Percentiles rank a stretch among this genome's conserved stretches.
These are phyloP conservation scores for Tubosaeta sp. DNA, from an alignment of 768 basidiomycete species.

Conservation along the genomic window DNA sequence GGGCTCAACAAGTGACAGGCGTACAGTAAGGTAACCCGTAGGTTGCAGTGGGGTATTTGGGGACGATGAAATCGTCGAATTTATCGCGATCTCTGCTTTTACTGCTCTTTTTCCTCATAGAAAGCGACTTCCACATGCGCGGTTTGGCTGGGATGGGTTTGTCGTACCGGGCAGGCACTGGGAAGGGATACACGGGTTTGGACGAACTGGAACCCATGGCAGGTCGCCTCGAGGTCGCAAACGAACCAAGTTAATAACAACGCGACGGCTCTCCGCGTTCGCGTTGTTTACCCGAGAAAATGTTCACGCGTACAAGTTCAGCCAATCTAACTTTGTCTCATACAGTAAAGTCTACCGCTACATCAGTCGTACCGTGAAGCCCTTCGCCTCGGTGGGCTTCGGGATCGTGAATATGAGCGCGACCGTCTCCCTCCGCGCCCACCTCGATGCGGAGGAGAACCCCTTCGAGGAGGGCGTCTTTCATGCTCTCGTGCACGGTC, in stretches of 20 bases:
- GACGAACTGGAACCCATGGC: conserved; percentile 26
- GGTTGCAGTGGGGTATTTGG: conserved; percentile 12
- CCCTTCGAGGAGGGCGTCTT: conserved; percentile 47
- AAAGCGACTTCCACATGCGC: conserved; percentile 18
- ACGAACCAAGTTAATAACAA: background rate
- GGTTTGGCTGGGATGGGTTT: conserved; percentile 2
- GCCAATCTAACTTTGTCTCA: background rate
- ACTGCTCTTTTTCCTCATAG: conserved; percentile 13
- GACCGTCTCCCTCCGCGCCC: conserved; percentile 39
- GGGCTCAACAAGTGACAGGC: conserved; percentile 2
- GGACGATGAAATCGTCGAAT: conserved; percentile 13
- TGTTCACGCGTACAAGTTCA: background rate
- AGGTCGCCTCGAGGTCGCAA: background rate
- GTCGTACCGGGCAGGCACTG: conserved; percentile 10
- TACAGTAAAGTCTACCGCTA: conserved; percentile 1
- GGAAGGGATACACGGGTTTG: conserved; percentile 16
- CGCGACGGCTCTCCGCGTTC: background rate
- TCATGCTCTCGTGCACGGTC: conserved; percentile 41
- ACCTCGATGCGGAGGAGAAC: conserved; percentile 47
- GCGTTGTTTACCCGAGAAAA: background rate
- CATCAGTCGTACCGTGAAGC: conserved; percentile 31
- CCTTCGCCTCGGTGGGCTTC: conserved; percentile 40
- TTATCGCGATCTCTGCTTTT: conserved; percentile 19
- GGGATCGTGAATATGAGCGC: conserved; percentile 35
- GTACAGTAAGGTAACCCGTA: conserved; percentile 25